A percentile compares a stretch with the other conserved stretches of the same genome.
phyloP scores from a whole-genome alignment of 2,329 filamentous ascomycete species.

The Cadophora malorum region DNA sequence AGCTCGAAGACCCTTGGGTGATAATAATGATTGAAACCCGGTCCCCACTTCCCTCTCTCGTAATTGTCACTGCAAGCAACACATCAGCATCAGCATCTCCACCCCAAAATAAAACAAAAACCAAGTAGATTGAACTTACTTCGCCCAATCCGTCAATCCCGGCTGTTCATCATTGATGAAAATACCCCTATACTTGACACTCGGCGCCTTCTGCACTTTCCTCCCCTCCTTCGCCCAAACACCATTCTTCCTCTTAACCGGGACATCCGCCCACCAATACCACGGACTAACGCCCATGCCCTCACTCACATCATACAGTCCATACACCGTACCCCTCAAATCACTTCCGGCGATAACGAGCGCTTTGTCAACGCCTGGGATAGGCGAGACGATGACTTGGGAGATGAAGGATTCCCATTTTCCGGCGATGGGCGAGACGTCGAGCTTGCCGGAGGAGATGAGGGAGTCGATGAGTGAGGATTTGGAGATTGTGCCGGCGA shows the following conservation, averaged over 20 bases:
- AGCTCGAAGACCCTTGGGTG: constrained; percentile 75
- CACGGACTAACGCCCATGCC: constrained; percentile 75
- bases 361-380: constrained; percentile 61
- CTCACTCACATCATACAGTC: constrained; percentile 73
- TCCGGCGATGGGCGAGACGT: constrained; percentile 62
- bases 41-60: constrained; percentile 45
- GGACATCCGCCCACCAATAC: constrained; percentile 64
- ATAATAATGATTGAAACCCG: constrained; percentile 64
- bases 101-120: not conserved
- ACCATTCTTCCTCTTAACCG: constrained; percentile 49
- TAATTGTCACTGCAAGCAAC: constrained; percentile 51
- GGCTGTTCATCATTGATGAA: constrained; percentile 69
- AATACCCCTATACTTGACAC: constrained; percentile 63
- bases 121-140: constrained; percentile 31
- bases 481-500: constrained; percentile 71
- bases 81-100: constrained; percentile 1
- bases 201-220: constrained; percentile 57
- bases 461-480: constrained; percentile 67
- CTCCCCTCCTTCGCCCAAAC: constrained; percentile 54
- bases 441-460: constrained; percentile 60
- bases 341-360: constrained; percentile 74
- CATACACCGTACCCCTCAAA: constrained; percentile 70
- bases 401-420: constrained; percentile 75
- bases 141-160: constrained; percentile 68
- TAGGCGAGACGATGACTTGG: constrained; percentile 61